phyloP scores from a whole-genome alignment of 306 rosid genomes.

The Dryas octopetala region DNA sequence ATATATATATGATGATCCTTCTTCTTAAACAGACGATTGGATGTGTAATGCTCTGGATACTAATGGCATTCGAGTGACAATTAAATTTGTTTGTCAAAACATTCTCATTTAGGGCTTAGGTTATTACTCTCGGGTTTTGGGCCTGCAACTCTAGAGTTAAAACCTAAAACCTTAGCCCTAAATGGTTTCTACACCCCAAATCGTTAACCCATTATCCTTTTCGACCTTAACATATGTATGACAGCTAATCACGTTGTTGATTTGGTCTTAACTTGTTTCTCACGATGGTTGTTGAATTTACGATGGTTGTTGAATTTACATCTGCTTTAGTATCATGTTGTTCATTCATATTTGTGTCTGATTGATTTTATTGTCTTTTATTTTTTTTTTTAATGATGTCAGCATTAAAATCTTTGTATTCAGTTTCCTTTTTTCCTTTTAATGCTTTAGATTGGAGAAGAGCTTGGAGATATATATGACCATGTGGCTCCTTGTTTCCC shows the following conservation, averaged over 20 bases:
- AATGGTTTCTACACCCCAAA: too few species aligned
- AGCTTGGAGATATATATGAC: conserved; percentile 92
- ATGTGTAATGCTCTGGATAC: too few species aligned
- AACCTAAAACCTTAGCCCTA: too few species aligned
- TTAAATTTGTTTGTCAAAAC: too few species aligned
- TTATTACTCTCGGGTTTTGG: too few species aligned
- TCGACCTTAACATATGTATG: not conserved
- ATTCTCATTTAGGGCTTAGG: too few species aligned
- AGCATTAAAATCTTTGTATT: not conserved
- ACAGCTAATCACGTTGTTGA: not conserved
- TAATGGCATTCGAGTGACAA: too few species aligned
- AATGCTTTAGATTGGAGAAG: conserved; percentile 77
- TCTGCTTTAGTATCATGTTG: not conserved
- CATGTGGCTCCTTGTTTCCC: conserved; percentile 95
- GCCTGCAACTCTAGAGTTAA: too few species aligned
- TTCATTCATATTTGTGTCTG: not conserved
- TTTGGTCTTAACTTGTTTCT: not conserved
- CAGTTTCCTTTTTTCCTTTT: conserved; percentile 17
- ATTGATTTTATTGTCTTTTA: not conserved
- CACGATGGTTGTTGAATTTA: not conserved
- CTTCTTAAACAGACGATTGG: too few species aligned
- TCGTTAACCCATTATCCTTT: not conserved
- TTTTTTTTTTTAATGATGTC: not conserved
- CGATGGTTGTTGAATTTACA: not conserved
- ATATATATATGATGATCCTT: too few species aligned